Evolutionary conservation across 768 basidiomycete genomes (phyloP).

Genomic region (Trametes cinnabarina): DNA sequence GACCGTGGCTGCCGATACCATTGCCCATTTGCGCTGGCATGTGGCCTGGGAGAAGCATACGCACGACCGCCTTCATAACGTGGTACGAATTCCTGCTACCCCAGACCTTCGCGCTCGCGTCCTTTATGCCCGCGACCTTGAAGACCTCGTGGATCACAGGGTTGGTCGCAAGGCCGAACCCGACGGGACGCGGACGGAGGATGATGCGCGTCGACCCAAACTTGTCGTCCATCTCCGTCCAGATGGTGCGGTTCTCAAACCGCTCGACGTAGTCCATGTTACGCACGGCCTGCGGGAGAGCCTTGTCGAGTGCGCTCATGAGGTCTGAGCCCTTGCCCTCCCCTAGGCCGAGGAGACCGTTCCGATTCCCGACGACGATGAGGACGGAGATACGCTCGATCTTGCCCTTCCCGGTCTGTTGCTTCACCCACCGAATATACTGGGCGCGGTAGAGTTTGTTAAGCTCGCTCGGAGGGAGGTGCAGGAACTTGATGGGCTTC

Average conservation of each 20-base stretch:
- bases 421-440: constrained; percentile 61
- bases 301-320: constrained; percentile 51
- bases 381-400: constrained; percentile 60
- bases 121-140: constrained; percentile 93
- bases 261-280: constrained; percentile 92
- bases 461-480: constrained; percentile 26
- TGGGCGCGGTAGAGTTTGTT: constrained; percentile 40
- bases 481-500: constrained; percentile 37
- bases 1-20: constrained; percentile 71
- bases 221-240: constrained; percentile 86
- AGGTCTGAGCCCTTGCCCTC: constrained; percentile 71
- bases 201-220: constrained; percentile 80
- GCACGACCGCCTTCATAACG: constrained; percentile 82
- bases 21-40: constrained; percentile 80
- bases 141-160: constrained; percentile 86
- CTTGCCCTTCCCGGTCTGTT: constrained; percentile 95
- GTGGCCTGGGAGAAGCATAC: constrained; percentile 83
- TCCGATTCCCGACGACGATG: constrained; percentile 77
- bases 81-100: constrained; percentile 84
- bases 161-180: constrained; percentile 90
- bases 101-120: constrained; percentile 93
- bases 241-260: constrained; percentile 94
- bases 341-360: constrained; percentile 81
- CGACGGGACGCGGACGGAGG: constrained; percentile 79
- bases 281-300: constrained; percentile 68